Percentiles rank a stretch among this genome's conserved stretches.
phyloP scores from a whole-genome alignment of 2,329 filamentous ascomycete species.

The Ambrosiella beaveri region DNA sequence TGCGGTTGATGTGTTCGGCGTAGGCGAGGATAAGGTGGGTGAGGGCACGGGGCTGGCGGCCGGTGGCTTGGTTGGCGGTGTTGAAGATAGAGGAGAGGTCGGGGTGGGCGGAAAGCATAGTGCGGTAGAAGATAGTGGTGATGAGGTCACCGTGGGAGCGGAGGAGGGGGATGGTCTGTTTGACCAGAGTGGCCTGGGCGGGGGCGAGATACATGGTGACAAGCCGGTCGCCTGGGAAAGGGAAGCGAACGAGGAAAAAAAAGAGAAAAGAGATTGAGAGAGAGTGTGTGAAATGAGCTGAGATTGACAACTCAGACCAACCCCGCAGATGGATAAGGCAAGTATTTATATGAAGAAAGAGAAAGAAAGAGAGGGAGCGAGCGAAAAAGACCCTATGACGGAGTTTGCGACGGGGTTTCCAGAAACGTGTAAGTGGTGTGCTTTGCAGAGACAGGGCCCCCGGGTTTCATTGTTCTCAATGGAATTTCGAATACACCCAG shows the following conservation, averaged over 20 bases:
- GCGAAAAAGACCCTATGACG: not conserved
- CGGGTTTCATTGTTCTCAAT: no score
- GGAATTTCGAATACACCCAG: no score
- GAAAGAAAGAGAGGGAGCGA: not conserved
- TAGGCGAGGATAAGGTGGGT: conserved; percentile 55
- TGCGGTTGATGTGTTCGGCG: conserved; percentile 53
- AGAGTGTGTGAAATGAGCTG: not conserved
- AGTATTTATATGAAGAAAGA: not conserved
- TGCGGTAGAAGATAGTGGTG: conserved; percentile 55
- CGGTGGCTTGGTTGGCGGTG: conserved; percentile 47
- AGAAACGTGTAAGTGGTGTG: no score
- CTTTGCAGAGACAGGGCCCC: no score
- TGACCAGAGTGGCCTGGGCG: conserved; percentile 53
- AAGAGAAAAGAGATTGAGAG: not conserved
- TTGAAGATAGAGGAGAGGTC: conserved; percentile 56
- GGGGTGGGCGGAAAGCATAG: conserved; percentile 47
- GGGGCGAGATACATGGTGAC: conserved; percentile 35
- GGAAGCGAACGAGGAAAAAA: not conserved
- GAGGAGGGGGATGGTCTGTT: conserved; percentile 58
- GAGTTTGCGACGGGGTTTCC: no score
- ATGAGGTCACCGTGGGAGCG: conserved; percentile 50
- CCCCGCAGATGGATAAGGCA: not conserved
- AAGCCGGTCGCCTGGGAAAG: not conserved
- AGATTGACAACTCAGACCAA: no score
- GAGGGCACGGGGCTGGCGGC: conserved; percentile 52